Base-by-base conservation (phyloP, 2,329 filamentous ascomycete species). In the Myriangium duriaei region DNA sequence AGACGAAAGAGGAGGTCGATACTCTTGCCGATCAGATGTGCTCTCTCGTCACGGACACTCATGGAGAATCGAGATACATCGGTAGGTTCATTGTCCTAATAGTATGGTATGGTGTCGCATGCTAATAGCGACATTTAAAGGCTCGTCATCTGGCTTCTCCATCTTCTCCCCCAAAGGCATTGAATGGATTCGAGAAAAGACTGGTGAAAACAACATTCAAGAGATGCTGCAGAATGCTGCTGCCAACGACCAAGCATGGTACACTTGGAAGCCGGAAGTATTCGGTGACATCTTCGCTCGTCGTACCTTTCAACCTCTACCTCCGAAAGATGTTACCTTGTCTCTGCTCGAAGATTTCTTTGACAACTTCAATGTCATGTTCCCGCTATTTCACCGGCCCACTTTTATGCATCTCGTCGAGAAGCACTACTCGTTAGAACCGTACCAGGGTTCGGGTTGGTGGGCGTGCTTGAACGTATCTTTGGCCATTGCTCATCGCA, bases 141-240 rank as follows among this genome's bases (percentile, higher is more conserved):
- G 88, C 16, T 95, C 87, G 0, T 96, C 88, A 0, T 98, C 91
- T 2, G 91, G 91, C 3, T 96, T 96, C 60, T 96, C 88, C 39
- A 98, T 98, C 50, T 96, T 98, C 64, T 96, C 88, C 0, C 91
- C 88, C 11, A 94, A 94, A 57, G 91, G 91, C 31, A 93, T 98
- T 38, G 81, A 94, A 58, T 98, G 91, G 91, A 88, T 98, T 37
- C 96, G 95, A 51, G 79, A 91, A 49, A 95, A 92, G 65, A 96
- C 87, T 2, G 91, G 91, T n/a, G 91, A 98, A 55, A 76, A 71
- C 14, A 92, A 86, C 0, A 98, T 98, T 60, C 83, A 93, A 56
- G 74, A 83, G 40, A 96, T 95, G 82, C 94, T 98, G 39, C 80
- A 86, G 35, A 79, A 84, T 37, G 81, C 88, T n/a, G 59, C 63